Base-by-base conservation (phyloP, 2,329 filamentous ascomycete species). In the Fusarium newnesense region DNA sequence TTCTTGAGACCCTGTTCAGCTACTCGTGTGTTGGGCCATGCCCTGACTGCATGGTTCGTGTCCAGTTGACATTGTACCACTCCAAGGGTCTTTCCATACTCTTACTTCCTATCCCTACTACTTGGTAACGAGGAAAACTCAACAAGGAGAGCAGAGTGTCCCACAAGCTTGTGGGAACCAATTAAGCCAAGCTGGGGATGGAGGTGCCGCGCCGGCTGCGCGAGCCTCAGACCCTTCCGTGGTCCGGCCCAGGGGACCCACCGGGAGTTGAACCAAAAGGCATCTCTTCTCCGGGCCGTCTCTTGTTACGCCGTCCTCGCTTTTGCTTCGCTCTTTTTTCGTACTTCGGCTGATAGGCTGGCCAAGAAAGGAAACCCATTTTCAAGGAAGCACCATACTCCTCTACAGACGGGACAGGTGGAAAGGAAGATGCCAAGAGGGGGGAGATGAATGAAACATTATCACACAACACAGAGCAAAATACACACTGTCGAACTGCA, bases 201-300 rank as follows among this genome's bases (percentile, higher is more conserved):
- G 26, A 58, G 40, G 36, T 52, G 46, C 44, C 61, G 44, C 43
- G 47, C 69, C 53, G 44, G 64, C 59, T 46, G 66, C 32, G 28
- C 42, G 42, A 71, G 73, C 36, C 46, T 59, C 58, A 60, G 66
- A 67, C 67, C 66, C 40, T 64, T 50, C 56, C 46, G 30, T 64
- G 43, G 56, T 58, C 71, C 57, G 43, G 44, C 36, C 56, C 58
- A 44, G 60, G 30, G 15, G 49, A 34, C 58, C 49, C 53, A 58
- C 56, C 36, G 58, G 56, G 52, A 24, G 24, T 24, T 24, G 24
- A 24, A 24, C 24, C 24, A 24, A 24, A 24, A 24, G 24, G 24
- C 24, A 24, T 24, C 24, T 24, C 24, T 24, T 24, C 24, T 24
- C 24, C 40, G 58, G 56, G 52, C 58, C 57, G 46, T 52, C 57